phyloP scores from a whole-genome alignment of 73 alveolate genomes.

The Tetrahymena borealis region DNA sequence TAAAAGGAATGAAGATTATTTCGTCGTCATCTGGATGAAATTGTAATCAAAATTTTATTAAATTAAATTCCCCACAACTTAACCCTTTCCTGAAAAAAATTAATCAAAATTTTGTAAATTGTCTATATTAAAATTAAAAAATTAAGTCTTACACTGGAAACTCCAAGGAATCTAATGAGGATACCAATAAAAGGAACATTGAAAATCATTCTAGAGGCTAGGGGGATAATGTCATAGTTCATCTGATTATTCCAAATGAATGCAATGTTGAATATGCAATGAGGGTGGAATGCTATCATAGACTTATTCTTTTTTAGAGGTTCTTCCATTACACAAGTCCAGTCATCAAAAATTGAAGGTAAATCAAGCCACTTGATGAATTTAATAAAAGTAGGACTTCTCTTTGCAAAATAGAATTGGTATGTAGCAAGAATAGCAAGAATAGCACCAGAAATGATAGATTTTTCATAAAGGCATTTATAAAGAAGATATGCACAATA shows the following conservation, averaged over 20 bases:
- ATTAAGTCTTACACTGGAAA: not conserved
- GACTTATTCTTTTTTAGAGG: not conserved
- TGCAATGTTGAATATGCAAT: not conserved
- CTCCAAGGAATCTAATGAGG: not conserved
- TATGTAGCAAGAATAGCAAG: not conserved
- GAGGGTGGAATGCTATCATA: not conserved
- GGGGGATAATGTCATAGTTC: not conserved
- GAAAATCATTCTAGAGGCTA: not conserved
- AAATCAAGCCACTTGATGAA: not conserved
- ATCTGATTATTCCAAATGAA: not conserved
- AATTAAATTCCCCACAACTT: too few species aligned
- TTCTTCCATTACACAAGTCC: not conserved
- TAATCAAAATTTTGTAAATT: too few species aligned
- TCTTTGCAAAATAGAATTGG: not conserved
- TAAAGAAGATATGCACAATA: not conserved
- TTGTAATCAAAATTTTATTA: too few species aligned
- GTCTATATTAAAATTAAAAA: not conserved
- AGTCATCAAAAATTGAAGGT: not conserved
- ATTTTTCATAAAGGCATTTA: not conserved
- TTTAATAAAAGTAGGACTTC: not conserved
- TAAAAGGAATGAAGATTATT: too few species aligned
- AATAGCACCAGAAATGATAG: not conserved
- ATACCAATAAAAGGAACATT: not conserved
- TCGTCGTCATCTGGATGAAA: too few species aligned
- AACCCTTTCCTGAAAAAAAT: too few species aligned